Conservation (phyloP, 2,329 filamentous ascomycete genomes). For the Alternaria brassicae region DNA sequence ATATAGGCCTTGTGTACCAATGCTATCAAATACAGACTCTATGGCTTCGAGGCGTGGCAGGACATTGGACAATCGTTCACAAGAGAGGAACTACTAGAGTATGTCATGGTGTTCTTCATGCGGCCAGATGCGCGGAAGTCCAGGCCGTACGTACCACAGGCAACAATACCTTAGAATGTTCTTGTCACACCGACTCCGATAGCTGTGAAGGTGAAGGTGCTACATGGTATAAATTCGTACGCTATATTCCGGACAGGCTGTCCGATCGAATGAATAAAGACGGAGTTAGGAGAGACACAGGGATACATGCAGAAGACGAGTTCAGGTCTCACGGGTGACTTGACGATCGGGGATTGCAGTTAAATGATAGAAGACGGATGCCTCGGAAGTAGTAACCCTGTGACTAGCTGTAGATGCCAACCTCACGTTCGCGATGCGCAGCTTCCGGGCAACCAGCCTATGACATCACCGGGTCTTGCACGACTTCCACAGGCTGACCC, state of each 20-base stretch:
- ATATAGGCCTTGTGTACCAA: neutral
- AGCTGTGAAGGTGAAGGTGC: neutral
- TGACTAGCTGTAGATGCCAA: constrained; percentile 9
- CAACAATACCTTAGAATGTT: neutral
- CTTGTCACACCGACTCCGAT: neutral
- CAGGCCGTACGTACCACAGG: neutral
- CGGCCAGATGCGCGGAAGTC: neutral
- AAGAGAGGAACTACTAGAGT: neutral
- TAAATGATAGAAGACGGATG: neutral
- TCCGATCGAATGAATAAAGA: neutral
- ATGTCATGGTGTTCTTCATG: neutral
- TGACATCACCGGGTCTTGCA: constrained; percentile 33
- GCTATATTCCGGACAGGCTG: neutral
- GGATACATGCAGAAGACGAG: neutral
- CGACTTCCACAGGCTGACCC: constrained; percentile 24
- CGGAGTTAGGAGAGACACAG: neutral
- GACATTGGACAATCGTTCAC: neutral
- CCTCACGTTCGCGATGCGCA: constrained; percentile 5
- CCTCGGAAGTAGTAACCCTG: constrained; percentile 4
- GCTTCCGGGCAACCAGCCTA: constrained; percentile 25
- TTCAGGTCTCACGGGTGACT: neutral
- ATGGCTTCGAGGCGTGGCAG: neutral
- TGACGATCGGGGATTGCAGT: neutral
- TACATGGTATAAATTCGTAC: neutral
- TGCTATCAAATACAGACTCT: neutral